These are phyloP conservation scores for Trypanosomatidae sp. DNA, from an alignment of 208 protist genomes.

Conservation along the genomic window DNA sequence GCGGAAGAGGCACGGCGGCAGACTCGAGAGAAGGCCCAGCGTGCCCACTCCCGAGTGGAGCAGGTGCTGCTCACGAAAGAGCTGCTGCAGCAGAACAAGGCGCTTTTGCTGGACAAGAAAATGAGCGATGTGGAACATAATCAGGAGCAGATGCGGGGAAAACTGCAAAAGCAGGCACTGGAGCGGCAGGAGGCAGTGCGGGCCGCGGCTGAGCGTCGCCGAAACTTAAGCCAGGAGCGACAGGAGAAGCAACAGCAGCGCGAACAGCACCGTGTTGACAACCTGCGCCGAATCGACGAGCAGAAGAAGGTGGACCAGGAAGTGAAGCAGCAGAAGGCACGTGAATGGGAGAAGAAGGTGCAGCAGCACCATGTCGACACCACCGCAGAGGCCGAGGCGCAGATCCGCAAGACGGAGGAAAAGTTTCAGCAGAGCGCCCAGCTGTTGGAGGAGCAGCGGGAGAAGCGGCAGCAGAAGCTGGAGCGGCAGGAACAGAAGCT, in stretches of 20 bases:
- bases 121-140: constrained; percentile 83
- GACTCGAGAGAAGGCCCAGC: constrained; percentile 61
- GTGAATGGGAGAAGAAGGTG: constrained; percentile 74
- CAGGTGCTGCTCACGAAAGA: constrained; percentile 80
- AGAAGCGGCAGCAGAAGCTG: constrained; percentile 65
- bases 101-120: constrained; percentile 63
- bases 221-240: constrained; percentile 71
- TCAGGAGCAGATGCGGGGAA: constrained; percentile 73
- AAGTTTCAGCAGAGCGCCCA: constrained; percentile 73
- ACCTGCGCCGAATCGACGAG: constrained; percentile 55
- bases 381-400: constrained; percentile 35
- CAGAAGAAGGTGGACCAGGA: constrained; percentile 67
- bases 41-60: constrained; percentile 65
- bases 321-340: constrained; percentile 52
- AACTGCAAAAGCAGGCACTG: constrained; percentile 50
- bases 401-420: constrained; percentile 51
- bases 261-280: constrained; percentile 60
- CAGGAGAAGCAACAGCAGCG: constrained; percentile 66
- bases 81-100: constrained; percentile 70
- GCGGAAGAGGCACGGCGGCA: constrained; percentile 69
- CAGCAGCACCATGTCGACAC: constrained; percentile 51
- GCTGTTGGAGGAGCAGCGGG: constrained; percentile 62
- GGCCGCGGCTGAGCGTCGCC: constrained; percentile 70
- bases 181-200: constrained; percentile 75
- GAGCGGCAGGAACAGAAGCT: constrained; percentile 65